Conservation (phyloP, 1,284 basidiomycete species). For the Malassezia japonica region DNA sequence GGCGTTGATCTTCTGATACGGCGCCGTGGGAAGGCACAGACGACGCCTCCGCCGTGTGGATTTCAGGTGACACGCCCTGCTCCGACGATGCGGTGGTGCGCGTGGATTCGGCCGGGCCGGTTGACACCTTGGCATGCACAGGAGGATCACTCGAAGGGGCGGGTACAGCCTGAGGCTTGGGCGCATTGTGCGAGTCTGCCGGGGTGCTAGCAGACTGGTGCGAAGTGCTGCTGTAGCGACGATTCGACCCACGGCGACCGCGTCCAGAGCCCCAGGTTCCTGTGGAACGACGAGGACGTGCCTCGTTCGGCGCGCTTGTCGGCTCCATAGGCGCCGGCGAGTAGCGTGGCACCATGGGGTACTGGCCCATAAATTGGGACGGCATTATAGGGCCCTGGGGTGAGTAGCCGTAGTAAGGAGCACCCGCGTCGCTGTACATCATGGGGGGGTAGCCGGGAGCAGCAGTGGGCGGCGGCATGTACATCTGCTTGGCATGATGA, state of each 20-base stretch:
- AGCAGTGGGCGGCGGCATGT: neutral
- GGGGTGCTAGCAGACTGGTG: too few relatives aligned
- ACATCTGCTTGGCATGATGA: neutral
- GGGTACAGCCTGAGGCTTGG: too few relatives aligned
- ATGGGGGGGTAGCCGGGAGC: neutral
- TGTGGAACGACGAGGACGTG: neutral
- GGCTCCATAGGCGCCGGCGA: neutral
- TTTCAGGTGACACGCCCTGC: too few relatives aligned
- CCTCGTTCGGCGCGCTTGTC: neutral
- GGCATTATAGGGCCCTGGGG: neutral
- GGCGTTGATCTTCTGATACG: conserved; percentile 16
- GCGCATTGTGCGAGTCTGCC: too few relatives aligned
- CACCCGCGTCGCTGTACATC: neutral
- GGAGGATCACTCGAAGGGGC: too few relatives aligned
- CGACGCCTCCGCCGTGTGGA: too few relatives aligned
- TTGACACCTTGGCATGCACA: too few relatives aligned
- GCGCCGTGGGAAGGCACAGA: too few relatives aligned
- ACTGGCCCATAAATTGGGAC: neutral
- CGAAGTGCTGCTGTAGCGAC: neutral
- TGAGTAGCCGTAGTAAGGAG: neutral
- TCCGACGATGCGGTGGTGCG: too few relatives aligned
- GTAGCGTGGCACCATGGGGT: neutral
- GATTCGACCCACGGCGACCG: too few relatives aligned
- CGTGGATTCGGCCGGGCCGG: too few relatives aligned
- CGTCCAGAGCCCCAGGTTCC: too few relatives aligned